Percentiles rank a stretch among this genome's conserved stretches.
These are phyloP conservation scores for Chiua sp. DNA, from an alignment of 1,284 basidiomycete species.

Conservation along the genomic window DNA sequence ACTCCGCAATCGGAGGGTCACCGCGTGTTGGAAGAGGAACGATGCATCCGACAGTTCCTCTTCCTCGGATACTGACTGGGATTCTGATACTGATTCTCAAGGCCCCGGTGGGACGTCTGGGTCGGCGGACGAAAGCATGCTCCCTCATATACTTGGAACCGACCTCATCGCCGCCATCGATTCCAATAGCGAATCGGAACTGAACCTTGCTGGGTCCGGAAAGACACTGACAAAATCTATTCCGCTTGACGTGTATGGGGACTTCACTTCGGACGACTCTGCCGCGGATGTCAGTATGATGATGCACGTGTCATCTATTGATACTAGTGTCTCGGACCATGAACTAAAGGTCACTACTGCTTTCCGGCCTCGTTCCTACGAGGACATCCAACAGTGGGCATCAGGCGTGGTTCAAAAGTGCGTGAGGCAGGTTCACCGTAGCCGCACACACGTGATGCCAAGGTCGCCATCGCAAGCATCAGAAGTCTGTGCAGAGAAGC, in stretches of 20 bases:
- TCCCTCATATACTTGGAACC: constrained; percentile 32
- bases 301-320: constrained; percentile 27
- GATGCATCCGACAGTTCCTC: constrained; percentile 9
- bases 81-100: constrained; percentile 23
- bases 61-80: constrained; percentile 26
- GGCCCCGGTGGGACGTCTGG: constrained; percentile 27
- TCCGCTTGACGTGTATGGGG: constrained; percentile 6
- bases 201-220: constrained; percentile 15
- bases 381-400: constrained; percentile 34
- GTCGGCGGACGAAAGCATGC: constrained; percentile 24
- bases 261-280: constrained; percentile 25
- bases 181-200: constrained; percentile 33
- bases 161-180: constrained; percentile 35
- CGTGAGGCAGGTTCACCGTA: constrained; percentile 21
- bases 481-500: constrained; percentile 35
- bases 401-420: constrained; percentile 34
- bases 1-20: constrained; percentile 24
- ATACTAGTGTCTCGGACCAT: constrained; percentile 6
- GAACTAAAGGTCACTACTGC: constrained; percentile 14
- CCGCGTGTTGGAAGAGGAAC: background rate
- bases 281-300: constrained; percentile 25
- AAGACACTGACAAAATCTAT: background rate
- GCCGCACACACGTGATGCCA: constrained; percentile 13
- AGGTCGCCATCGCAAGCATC: constrained; percentile 33
- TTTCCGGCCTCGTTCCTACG: constrained; percentile 21